Base-by-base conservation (phyloP, 768 basidiomycete genomes). In the Phallus indusiatus region DNA sequence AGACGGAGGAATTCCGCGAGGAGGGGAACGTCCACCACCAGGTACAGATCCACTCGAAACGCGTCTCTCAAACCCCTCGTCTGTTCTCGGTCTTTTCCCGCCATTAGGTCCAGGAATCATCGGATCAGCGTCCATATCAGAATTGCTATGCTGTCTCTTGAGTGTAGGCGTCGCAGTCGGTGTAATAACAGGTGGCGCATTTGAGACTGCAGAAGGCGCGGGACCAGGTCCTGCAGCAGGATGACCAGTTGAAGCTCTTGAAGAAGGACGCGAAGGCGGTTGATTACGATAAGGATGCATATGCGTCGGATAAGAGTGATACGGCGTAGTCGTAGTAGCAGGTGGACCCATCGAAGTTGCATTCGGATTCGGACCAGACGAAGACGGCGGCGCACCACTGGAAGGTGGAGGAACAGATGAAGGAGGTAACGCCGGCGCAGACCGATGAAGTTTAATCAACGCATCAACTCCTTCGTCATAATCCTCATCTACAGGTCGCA, bases 401-500 rank as follows among this genome's bases (percentile, higher is more conserved):
- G 28, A 7, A 28, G 28, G 28, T 28, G 2, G 28, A 21, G 28
- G 17, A 3, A 2, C 36, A 16, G 54, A 17, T 6, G 28, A 28
- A 35, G 54, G 54, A 2, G 36, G 54, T 21, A 24, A 1, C 10
- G 61, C 64, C 54, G 69, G 76, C 21, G 65, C 68, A 33, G 72
- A 67, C 47, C 77, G 71, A 63, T 70, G 72, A 60, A 96, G 76
- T 1, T 79, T 82, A 71, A 96, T 89, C 35, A 96, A 74, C 0
- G 89, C 82, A 64, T 92, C 91, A n/a, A 84, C 88, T 22, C 87
- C 89, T 70, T 94, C 94, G 65, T 98, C 94, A 64, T 96, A 96
- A 65, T 96, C 89, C 64, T 98, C 94, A 66, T 96, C 92, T 17
- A 94, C 79, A 1, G 81, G 73, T 7, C 94, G 78, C 11, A 82